Conservation (phyloP, 1,284 basidiomycete genomes). For the Mycosarcoma mackinlayi region DNA sequence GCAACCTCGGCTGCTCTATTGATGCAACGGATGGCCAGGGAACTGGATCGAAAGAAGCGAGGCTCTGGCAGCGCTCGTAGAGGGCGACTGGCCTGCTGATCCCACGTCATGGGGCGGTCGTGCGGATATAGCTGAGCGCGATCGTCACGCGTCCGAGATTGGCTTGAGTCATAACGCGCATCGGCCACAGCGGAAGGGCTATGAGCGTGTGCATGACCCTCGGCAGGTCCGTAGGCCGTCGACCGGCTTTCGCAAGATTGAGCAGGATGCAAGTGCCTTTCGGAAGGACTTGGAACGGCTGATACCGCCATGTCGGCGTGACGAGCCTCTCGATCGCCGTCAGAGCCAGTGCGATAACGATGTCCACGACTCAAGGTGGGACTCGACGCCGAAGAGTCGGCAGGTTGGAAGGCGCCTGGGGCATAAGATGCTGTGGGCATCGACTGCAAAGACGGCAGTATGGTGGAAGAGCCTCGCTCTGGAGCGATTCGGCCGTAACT, state of each 20-base stretch:
- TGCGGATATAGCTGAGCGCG: conserved; percentile 9
- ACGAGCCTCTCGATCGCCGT: conserved; percentile 25
- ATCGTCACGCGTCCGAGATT: conserved; percentile 17
- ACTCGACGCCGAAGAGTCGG: conserved; percentile 8
- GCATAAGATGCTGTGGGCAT: conserved; percentile 3
- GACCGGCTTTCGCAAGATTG: conserved; percentile 9
- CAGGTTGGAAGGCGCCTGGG: background rate
- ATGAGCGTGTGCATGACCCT: conserved; percentile 14
- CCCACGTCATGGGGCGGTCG: conserved; percentile 16
- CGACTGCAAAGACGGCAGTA: conserved; percentile 24
- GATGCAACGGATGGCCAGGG: conserved; percentile 25
- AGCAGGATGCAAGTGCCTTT: conserved; percentile 19
- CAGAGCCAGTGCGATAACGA: conserved; percentile 34
- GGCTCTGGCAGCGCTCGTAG: conserved; percentile 19
- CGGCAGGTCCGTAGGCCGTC: background rate
- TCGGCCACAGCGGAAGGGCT: conserved; percentile 7
- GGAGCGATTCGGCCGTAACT: background rate
- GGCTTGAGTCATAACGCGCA: conserved; percentile 8
- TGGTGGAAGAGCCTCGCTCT: conserved; percentile 1
- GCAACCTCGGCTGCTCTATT: conserved; percentile 28
- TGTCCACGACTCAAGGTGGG: conserved; percentile 9
- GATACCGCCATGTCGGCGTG: conserved; percentile 2
- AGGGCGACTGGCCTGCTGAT: conserved; percentile 8
- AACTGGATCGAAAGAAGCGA: conserved; percentile 8
- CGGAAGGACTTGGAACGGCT: conserved; percentile 22